Base-by-base conservation (phyloP, 2,329 filamentous ascomycete genomes). In the Akanthomyces lecanii region DNA sequence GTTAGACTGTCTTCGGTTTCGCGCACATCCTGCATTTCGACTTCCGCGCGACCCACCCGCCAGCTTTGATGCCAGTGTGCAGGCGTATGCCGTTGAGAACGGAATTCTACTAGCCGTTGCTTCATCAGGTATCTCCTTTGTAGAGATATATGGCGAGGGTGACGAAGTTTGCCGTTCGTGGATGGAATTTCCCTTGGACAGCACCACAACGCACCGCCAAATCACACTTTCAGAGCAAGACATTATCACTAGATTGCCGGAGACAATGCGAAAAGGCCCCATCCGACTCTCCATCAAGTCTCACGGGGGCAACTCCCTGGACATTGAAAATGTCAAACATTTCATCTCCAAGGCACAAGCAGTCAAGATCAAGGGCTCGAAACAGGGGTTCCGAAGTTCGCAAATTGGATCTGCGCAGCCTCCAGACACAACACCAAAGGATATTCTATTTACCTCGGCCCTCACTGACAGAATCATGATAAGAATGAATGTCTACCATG, bases 1-100 rank as follows among this genome's bases (percentile, higher is more conserved):
- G 63, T 82, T 98, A 7, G 95, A 98, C 74, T 87, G 87, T 61
- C 81, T 99, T 59, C 90, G 92, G 45, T 97, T 97, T 78, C 88
- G 92, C 67, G 89, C 88, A 68, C 95, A 99, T 71, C 92, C 93
- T 4, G 92, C 91, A 73, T 98, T 99, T 79, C 84, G 88, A 61
- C 83, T 96, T 59, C 91, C 93, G 0, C 89, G 86, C 62, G 95
- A 98, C 69, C 77, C 84, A 5, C 77, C 83, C 18, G 73, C 84
- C 45, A 83, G 80, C 66, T 76, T 81, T 1, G 93, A 97, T 68
- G 84, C 85, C 42, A 92, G 91, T 67, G 84, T 97, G 1, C 91
- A 96, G 70, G 90, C 91, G 0, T 98, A 91, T 87, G 87, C 90
- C 0, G 86, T 94, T 0, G 93, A 96, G 63, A 87, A 87, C 65